These are phyloP conservation scores for Phoma sp. DNA, from an alignment of 2,329 filamentous ascomycete species.

Conservation along the genomic window DNA sequence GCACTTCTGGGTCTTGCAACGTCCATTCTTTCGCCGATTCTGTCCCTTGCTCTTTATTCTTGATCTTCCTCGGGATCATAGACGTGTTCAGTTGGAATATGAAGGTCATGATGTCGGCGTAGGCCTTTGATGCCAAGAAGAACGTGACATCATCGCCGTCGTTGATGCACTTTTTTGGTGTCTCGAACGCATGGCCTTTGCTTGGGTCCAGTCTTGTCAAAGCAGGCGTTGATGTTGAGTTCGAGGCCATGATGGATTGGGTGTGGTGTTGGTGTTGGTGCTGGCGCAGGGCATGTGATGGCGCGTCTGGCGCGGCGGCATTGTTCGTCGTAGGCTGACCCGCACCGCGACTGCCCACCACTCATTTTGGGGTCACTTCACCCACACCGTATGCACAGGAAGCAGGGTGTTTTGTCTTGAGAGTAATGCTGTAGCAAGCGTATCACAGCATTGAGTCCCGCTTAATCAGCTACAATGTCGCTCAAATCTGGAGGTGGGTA, in stretches of 20 bases:
- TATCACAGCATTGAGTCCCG: background rate
- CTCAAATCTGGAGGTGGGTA: background rate
- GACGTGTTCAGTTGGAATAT: slow-evolving; percentile 88
- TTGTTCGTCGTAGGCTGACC: background rate
- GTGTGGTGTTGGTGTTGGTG: slow-evolving; percentile 11
- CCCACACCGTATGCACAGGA: slow-evolving; percentile 1
- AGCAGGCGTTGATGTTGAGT: slow-evolving; percentile 21
- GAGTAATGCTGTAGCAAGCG: background rate
- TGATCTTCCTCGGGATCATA: slow-evolving; percentile 72
- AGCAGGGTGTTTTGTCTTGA: background rate
- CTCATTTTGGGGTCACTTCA: slow-evolving; percentile 3
- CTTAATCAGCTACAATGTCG: background rate
- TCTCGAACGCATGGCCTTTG: slow-evolving; percentile 59
- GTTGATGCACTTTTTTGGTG: slow-evolving; percentile 81
- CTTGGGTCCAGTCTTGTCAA: slow-evolving; percentile 31
- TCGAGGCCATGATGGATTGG: slow-evolving; percentile 30
- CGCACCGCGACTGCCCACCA: slow-evolving; percentile 6
- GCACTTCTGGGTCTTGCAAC: slow-evolving; percentile 51
- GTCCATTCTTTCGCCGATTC: slow-evolving; percentile 60
- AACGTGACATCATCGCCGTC: slow-evolving; percentile 79
- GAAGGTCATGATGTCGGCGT: slow-evolving; percentile 85
- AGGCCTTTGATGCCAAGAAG: slow-evolving; percentile 82
- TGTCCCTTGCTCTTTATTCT: slow-evolving; percentile 45
- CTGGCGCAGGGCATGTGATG: slow-evolving; percentile 26
- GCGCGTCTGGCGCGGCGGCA: slow-evolving; percentile 18